Evolutionary conservation across 345 rosid species (phyloP).

Genomic region (Ceriops zippeliana): DNA sequence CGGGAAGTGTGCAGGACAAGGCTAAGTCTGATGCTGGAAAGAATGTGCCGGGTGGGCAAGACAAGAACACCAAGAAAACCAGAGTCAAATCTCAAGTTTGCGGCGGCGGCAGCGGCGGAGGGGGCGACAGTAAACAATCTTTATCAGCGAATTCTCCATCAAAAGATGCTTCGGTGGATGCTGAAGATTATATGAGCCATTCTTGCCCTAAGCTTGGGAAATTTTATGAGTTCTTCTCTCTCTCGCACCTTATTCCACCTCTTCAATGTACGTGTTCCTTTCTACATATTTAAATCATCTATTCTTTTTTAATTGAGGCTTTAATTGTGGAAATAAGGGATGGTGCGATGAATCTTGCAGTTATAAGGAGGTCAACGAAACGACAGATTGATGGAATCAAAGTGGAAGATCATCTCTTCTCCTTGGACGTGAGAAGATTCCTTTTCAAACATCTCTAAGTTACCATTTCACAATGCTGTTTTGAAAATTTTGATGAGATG

Average conservation of each 20-base stretch:
- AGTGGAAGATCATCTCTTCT: conserved; percentile 74
- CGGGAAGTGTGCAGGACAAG: conserved; percentile 39
- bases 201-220: conserved; percentile 79
- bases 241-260: conserved; percentile 87
- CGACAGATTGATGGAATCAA: conserved; percentile 55
- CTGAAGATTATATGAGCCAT: conserved; percentile 64
- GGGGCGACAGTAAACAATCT: conserved; percentile 21
- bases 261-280: conserved; percentile 58
- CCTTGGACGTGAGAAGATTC: conserved; percentile 60
- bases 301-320: not conserved
- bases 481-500: not conserved
- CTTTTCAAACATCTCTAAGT: not conserved
- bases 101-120: not conserved
- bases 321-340: not conserved
- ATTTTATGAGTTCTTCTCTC: conserved; percentile 93
- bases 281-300: conserved; percentile 2
- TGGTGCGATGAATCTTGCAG: conserved; percentile 34
- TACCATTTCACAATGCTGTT: not conserved
- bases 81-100: conserved; percentile 12
- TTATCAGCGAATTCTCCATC: conserved; percentile 32
- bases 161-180: conserved; percentile 50
- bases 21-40: conserved; percentile 44
- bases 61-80: conserved; percentile 45
- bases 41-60: conserved; percentile 32
- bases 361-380: conserved; percentile 51